phyloP scores from a whole-genome alignment of 2,329 filamentous ascomycete genomes.

The Aspergillus niger region DNA sequence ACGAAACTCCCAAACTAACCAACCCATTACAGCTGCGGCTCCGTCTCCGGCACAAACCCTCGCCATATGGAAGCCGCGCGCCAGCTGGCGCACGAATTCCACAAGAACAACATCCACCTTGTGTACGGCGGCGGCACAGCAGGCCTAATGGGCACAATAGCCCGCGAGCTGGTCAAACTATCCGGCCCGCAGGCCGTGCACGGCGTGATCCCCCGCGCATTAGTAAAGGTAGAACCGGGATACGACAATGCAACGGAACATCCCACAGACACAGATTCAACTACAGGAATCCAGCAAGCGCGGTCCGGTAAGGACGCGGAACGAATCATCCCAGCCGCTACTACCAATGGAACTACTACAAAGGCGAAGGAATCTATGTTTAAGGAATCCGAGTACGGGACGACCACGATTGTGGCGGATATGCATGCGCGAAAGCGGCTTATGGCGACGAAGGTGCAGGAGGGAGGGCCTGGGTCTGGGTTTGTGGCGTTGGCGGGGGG shows the following conservation, averaged over 20 bases:
- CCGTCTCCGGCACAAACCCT: constrained; percentile 71
- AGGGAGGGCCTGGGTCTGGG: constrained; percentile 77
- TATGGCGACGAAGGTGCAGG: constrained; percentile 87
- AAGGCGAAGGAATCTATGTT: constrained; percentile 20
- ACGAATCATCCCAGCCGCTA: constrained; percentile 6
- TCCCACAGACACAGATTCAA: constrained; percentile 35
- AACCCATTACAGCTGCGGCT: constrained; percentile 66
- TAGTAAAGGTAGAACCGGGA: constrained; percentile 70
- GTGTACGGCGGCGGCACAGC: constrained; percentile 95
- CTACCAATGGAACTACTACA: not conserved
- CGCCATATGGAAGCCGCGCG: constrained; percentile 77
- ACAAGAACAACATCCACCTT: constrained; percentile 73
- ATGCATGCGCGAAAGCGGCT: constrained; percentile 96
- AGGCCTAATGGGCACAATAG: constrained; percentile 93
- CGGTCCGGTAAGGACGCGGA: constrained; percentile 58
- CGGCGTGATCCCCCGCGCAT: constrained; percentile 86
- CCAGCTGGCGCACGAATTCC: constrained; percentile 71
- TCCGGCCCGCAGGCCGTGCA: constrained; percentile 83
- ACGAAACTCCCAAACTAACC: not conserved
- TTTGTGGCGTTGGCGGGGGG: constrained; percentile 89
- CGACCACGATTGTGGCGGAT: constrained; percentile 84
- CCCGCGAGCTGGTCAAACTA: constrained; percentile 79
- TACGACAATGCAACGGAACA: constrained; percentile 37
- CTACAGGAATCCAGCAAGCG: constrained; percentile 46
- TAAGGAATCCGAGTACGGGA: constrained; percentile 63